Percentiles rank a stretch among this genome's conserved stretches.
Conservation (phyloP, 192 early-diverging fungal species). For the Rhizophagus sp. region DNA sequence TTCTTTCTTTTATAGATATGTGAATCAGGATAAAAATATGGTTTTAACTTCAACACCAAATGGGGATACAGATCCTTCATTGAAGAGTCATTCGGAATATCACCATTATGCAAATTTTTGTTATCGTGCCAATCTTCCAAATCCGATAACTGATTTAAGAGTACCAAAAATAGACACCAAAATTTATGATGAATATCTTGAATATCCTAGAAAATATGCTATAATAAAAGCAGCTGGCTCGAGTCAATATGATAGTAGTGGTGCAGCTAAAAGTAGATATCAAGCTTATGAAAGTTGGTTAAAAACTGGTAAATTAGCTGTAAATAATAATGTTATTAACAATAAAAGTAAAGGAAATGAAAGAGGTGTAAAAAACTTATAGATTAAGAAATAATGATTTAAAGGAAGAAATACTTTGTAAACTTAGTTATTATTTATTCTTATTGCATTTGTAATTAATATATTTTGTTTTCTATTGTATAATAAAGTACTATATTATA, state of each 20-base stretch:
- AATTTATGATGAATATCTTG: conserved; percentile 38
- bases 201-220: conserved; percentile 40
- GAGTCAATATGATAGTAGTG: conserved; percentile 15
- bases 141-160: conserved; percentile 35
- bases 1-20: conserved; percentile 36
- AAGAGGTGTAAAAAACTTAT: too few relatives aligned
- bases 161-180: conserved; percentile 40
- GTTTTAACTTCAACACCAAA: conserved; percentile 13
- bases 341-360: not conserved
- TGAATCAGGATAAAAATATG: conserved; percentile 44
- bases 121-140: conserved; percentile 30
- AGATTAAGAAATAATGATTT: too few relatives aligned
- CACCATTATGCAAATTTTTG: conserved; percentile 42
- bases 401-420: too few relatives aligned
- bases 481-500: too few relatives aligned
- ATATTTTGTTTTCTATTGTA: too few relatives aligned
- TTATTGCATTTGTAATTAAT: too few relatives aligned
- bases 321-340: conserved; percentile 2
- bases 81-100: conserved; percentile 39
- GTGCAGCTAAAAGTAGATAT: conserved; percentile 23
- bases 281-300: conserved; percentile 30
- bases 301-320: conserved; percentile 25
- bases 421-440: too few relatives aligned
- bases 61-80: conserved; percentile 28
- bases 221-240: conserved; percentile 30